These are phyloP conservation scores for Paracamarosporium sp. DNA, from an alignment of 2,329 filamentous ascomycete species.

Conservation along the genomic window DNA sequence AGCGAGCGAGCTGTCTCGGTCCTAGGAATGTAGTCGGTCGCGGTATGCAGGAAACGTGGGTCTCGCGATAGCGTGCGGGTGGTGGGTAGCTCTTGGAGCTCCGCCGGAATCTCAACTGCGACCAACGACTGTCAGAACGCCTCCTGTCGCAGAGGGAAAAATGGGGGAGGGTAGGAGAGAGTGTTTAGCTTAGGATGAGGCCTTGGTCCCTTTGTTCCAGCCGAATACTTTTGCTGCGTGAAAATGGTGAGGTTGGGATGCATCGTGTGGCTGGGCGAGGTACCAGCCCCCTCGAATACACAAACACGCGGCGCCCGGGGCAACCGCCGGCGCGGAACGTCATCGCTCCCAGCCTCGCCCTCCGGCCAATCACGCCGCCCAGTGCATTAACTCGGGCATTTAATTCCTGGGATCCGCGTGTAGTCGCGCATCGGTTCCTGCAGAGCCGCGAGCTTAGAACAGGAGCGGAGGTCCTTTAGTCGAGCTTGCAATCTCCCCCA, in stretches of 20 bases:
- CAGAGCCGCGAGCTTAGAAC: constrained; percentile 1
- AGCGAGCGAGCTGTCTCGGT: constrained; percentile 29
- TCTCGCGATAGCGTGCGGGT: constrained; percentile 21
- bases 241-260: constrained; percentile 43
- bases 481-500: constrained; percentile 12
- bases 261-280: constrained; percentile 38
- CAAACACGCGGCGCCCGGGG: constrained; percentile 21
- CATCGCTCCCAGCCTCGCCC: constrained; percentile 14
- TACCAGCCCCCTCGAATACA: constrained; percentile 7
- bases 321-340: constrained; percentile 24
- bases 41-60: constrained; percentile 23
- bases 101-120: constrained; percentile 40
- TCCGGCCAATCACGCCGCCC: constrained; percentile 9
- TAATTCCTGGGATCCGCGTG: neutral
- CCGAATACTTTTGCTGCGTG: constrained; percentile 38
- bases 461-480: neutral
- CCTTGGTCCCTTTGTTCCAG: constrained; percentile 35
- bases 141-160: constrained; percentile 25
- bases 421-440: constrained; percentile 7
- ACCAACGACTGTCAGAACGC: constrained; percentile 40
- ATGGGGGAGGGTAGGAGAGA: constrained; percentile 26
- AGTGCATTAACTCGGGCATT: constrained; percentile 2
- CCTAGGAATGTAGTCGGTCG: constrained; percentile 22
- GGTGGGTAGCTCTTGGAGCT: constrained; percentile 34
- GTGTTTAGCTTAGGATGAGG: constrained; percentile 43